Base-by-base conservation (phyloP, 1,284 basidiomycete genomes). In the Melampsora medusae region DNA sequence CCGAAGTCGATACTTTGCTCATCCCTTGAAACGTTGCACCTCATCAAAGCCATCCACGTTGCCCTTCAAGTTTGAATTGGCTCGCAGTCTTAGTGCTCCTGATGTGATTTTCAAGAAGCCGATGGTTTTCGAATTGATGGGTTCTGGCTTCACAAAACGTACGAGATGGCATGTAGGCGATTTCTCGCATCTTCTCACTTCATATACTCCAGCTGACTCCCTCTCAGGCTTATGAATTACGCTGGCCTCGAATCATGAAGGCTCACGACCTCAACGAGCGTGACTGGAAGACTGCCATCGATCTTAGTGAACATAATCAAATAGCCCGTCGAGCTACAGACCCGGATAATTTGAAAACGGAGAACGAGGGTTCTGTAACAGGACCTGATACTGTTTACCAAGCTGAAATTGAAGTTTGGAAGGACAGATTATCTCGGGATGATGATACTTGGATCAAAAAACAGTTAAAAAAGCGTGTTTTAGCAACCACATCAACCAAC, bases 91-190 rank as follows among this genome's bases (percentile, higher is more conserved):
- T n/a, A 79, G 83, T 0, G 83, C 84, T 2, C 92, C 92, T 0
- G 81, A 84, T 0, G 83, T 89, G 1, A 82, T 93, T 70, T 84
- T 93, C 33, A 83, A 84, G 9, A 83, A 84, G 22, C 92, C 92
- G 0, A 80, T 92, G 19, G 85, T 91, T 4, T 89, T 86, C 1
- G 91, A 93, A 79, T 80, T 94, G 1, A 89, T 88, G 79, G 92
- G 92, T 5, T 92, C 90, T 1, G 90, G 92, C 0, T 94, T 93
- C 81, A 90, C 89, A 53, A 90, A 90, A 80, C 83, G 88, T 12
- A 84, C 85, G 0, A 80, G 84, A 33, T 87, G 86, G 79, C 84
- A 86, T 78, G 91, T 91, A 71, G 73, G 86, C 81, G 10, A n/a
- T 22, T 10, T 50, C 59, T 49, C 33, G 16, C 31, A 17, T 65